Evolutionary conservation across 306 rosid genomes (phyloP).

Genomic region (Corylus heterophylla): DNA sequence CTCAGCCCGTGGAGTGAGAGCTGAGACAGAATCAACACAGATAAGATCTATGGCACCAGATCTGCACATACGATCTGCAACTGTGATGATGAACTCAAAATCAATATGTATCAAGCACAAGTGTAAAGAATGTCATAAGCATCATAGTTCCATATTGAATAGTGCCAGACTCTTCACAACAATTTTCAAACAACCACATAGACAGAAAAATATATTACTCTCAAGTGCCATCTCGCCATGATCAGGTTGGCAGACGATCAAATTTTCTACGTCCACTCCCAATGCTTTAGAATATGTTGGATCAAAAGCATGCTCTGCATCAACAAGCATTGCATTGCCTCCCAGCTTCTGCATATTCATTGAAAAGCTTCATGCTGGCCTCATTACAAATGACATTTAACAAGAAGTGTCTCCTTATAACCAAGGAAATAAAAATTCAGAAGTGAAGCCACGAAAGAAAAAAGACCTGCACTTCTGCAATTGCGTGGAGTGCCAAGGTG

Average conservation of each 20-base stretch:
- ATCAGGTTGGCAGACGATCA: slow-evolving; percentile 98
- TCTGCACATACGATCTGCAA: slow-evolving; percentile 99
- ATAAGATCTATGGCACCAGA: slow-evolving; percentile 97
- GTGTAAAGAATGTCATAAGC: neutral
- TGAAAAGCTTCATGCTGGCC: slow-evolving; percentile 29
- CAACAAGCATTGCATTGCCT: slow-evolving; percentile 99
- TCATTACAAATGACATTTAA: slow-evolving; percentile 14
- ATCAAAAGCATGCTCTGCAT: slow-evolving; percentile 99
- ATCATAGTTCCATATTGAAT: slow-evolving; percentile 19
- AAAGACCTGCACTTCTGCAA: slow-evolving; percentile 92
- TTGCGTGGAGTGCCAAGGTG: slow-evolving; percentile 96
- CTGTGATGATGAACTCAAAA: slow-evolving; percentile 42
- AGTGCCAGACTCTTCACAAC: slow-evolving; percentile 15
- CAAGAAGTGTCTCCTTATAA: neutral
- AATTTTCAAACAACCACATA: slow-evolving; percentile 28
- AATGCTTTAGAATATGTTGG: slow-evolving; percentile 93
- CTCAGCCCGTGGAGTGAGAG: slow-evolving; percentile 98
- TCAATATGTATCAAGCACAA: slow-evolving; percentile 28
- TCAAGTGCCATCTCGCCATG: slow-evolving; percentile 99
- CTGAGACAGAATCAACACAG: slow-evolving; percentile 96
- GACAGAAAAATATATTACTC: slow-evolving; percentile 56
- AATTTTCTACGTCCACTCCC: slow-evolving; percentile 97
- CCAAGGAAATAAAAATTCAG: slow-evolving; percentile 4
- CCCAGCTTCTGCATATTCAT: slow-evolving; percentile 73
- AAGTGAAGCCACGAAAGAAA: slow-evolving; percentile 23